phyloP scores from a whole-genome alignment of 306 rosid species.

The Gastrolobium bilobum region DNA sequence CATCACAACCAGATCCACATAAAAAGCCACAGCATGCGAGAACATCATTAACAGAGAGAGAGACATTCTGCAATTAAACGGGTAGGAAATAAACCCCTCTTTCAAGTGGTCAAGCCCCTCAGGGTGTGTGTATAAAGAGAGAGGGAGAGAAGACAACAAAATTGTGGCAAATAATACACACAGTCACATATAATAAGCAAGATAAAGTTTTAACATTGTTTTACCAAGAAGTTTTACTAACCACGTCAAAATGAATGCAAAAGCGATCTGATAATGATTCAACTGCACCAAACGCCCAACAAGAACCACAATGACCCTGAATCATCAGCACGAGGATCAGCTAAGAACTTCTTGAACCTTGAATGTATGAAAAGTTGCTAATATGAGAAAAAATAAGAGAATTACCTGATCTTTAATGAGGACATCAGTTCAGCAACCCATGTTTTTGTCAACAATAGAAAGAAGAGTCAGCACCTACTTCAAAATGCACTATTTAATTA shows the following conservation, averaged over 20 bases:
- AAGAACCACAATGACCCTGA: slow-evolving; percentile 99
- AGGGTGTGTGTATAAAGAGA: background rate
- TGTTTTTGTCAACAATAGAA: slow-evolving; percentile 40
- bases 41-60: slow-evolving; percentile 92
- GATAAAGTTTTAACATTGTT: background rate
- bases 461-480: slow-evolving; percentile 55
- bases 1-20: slow-evolving; percentile 94
- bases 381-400: background rate
- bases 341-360: slow-evolving; percentile 31
- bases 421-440: slow-evolving; percentile 58
- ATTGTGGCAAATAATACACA: background rate
- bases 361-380: slow-evolving; percentile 7
- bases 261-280: slow-evolving; percentile 93
- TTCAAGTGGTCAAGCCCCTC: slow-evolving; percentile 28
- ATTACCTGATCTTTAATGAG: slow-evolving; percentile 83
- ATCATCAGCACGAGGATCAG: slow-evolving; percentile 43
- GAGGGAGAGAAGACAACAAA: background rate
- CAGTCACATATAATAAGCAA: slow-evolving; percentile 33
- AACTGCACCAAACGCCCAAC: slow-evolving; percentile 99
- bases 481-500: slow-evolving; percentile 32
- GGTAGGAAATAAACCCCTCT: slow-evolving; percentile 38
- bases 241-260: slow-evolving; percentile 79
- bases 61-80: slow-evolving; percentile 70
- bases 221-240: slow-evolving; percentile 44
- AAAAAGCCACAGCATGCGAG: slow-evolving; percentile 94